A percentile compares a stretch with the other conserved stretches of the same genome.
Evolutionary conservation across 495 filamentous ascomycete species (phyloP).

Genomic region (Trichocladium antarcticum): DNA sequence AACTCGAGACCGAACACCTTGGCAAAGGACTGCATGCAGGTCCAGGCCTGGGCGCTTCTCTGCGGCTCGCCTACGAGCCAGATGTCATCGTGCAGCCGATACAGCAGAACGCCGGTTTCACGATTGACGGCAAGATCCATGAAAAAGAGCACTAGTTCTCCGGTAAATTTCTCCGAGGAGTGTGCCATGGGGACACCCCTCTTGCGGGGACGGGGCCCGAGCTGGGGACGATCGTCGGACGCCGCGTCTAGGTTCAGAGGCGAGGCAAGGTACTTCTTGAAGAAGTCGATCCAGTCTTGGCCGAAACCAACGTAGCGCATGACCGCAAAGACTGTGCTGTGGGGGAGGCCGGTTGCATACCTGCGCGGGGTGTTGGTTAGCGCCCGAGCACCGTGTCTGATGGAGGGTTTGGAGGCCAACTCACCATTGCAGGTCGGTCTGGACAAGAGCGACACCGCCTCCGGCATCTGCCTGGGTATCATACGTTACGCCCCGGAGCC

Average conservation of each 20-base stretch:
- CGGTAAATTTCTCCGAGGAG: constrained; percentile 48
- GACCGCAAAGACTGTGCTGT: constrained; percentile 46
- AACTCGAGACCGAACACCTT: constrained; percentile 48
- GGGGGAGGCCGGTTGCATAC: constrained; percentile 46
- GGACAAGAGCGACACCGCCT: constrained; percentile 48
- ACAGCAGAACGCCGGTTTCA: constrained; percentile 44
- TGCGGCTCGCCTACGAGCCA: constrained; percentile 54
- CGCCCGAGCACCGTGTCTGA: not conserved
- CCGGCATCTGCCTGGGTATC: constrained; percentile 20
- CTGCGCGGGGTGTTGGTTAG: not conserved
- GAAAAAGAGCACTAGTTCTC: constrained; percentile 53
- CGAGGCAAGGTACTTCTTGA: constrained; percentile 48
- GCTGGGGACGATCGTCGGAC: constrained; percentile 29
- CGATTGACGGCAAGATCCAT: constrained; percentile 59
- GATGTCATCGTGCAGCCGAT: constrained; percentile 59
- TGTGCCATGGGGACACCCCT: constrained; percentile 55
- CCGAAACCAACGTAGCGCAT: constrained; percentile 52
- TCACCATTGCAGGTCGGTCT: constrained; percentile 55
- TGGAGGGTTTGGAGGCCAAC: not conserved
- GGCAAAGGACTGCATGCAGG: constrained; percentile 44
- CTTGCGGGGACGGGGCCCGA: constrained; percentile 34
- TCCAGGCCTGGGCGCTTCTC: constrained; percentile 49
- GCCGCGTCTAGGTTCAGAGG: constrained; percentile 49
- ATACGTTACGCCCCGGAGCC: constrained; percentile 22
- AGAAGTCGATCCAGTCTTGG: constrained; percentile 50